These are phyloP conservation scores for Torulaspora quercuum DNA, from an alignment of 805 yeast species.

Conservation along the genomic window DNA sequence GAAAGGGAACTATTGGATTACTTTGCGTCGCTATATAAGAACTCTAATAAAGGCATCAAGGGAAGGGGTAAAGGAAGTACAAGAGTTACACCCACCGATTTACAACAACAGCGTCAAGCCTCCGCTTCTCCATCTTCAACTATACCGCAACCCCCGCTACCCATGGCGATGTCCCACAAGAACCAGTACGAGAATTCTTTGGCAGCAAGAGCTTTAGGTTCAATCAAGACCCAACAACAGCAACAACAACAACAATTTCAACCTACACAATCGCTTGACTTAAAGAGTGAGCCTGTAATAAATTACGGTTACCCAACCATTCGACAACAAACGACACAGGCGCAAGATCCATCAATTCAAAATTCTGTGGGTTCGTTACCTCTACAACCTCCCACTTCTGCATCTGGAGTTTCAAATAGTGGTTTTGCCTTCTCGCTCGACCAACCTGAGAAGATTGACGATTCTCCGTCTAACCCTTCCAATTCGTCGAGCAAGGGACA, in stretches of 20 bases:
- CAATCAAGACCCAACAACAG: slow-evolving; percentile 13
- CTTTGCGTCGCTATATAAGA: slow-evolving; percentile 78
- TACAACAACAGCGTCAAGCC: slow-evolving; percentile 10
- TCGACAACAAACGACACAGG: slow-evolving; percentile 8
- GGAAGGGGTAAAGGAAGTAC: slow-evolving; percentile 69
- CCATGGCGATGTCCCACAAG: slow-evolving; percentile 2
- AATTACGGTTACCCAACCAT: slow-evolving; percentile 16
- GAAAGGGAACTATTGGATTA: slow-evolving; percentile 72
- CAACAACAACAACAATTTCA: slow-evolving; percentile 3
- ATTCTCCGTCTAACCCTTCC: slow-evolving; percentile 10
- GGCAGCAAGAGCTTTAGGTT: slow-evolving; percentile 17
- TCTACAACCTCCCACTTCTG: slow-evolving; percentile 13
- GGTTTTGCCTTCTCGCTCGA: slow-evolving; percentile 25
- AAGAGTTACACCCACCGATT: slow-evolving; percentile 16
- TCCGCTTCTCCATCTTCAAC: slow-evolving; percentile 6
- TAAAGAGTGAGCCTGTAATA: slow-evolving; percentile 13
- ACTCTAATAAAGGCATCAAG: slow-evolving; percentile 84
- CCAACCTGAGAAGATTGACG: slow-evolving; percentile 18
- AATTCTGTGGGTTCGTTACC: slow-evolving; percentile 10
- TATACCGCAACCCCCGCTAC: slow-evolving; percentile 1
- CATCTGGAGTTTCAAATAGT: slow-evolving; percentile 13
- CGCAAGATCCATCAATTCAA: slow-evolving; percentile 11
- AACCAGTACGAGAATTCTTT: slow-evolving; percentile 10
- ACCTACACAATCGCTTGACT: slow-evolving; percentile 5
- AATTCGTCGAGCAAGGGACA: slow-evolving; percentile 16